Base-by-base conservation (phyloP, 2,329 filamentous ascomycete species). In the Geosmithia morbida region DNA sequence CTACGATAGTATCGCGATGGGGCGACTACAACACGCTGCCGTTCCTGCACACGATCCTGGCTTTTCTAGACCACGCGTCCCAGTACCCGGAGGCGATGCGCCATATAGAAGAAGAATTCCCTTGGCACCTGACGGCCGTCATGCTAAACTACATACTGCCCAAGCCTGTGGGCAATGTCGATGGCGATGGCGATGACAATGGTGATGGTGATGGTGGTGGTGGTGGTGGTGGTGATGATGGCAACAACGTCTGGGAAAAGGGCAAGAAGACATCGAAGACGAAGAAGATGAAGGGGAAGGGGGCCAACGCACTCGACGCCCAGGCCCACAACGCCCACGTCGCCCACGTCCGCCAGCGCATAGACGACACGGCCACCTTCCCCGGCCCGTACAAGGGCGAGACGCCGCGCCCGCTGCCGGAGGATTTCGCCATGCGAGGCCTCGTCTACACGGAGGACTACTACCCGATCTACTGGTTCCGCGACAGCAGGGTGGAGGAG, bases 351-450 rank as follows among this genome's bases (percentile, higher is more conserved):
- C 22, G 22, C 4, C 4, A 8, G 33, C 33, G 33, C 33, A 37
- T 37, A 3, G 33, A 37, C 50, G 62, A 64, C 30, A 64, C 56
- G 29, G 59, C 56, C 1, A 55, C 61, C 0, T 79, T 84, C 48
- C 74, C 75, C 0, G 56, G 62, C 1, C 64, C 65, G 2, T 66
- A 66, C 2, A 61, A 67, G 29, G 61, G 62, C 1, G 33, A 37
- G 33, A 58, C 68, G 0, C 68, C 67, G 1, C 66, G 71, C 1
- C 81, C 83, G 0, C 58, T 87, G 0, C 80, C 81, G 0, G 84
- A 87, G 45, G 84, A 88, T 50, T 85, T 77, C 52, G 69, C 75
- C 0, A 70, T 86, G 48, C 69, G 80, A 1, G 83, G 83, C 0
- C 63, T 85, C 1, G 58, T 79, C 2, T 85, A 78, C 66, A 66